Conservation (phyloP, 2,329 filamentous ascomycete species). For the Penicillium digitatum region DNA sequence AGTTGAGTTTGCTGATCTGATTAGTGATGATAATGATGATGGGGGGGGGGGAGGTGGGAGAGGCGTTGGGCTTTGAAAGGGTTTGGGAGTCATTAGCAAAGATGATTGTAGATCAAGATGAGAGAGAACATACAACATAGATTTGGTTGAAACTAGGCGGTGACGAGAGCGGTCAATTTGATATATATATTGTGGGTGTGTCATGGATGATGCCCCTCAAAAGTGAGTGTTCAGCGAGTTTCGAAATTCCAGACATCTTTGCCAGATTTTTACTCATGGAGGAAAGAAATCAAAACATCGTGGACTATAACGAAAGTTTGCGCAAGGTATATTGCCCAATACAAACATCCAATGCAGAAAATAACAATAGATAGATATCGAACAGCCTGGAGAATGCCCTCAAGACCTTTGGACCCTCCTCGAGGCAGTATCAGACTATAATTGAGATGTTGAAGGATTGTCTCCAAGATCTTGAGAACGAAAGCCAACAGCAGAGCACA, state of each 20-base stretch:
- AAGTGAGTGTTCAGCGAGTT: not conserved
- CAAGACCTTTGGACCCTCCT: constrained; percentile 38
- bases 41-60: no score
- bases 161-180: not conserved
- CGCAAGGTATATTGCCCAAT: constrained; percentile 13
- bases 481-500: constrained; percentile 1
- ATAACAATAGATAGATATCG: constrained; percentile 34
- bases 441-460: constrained; percentile 35
- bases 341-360: not conserved
- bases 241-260: not conserved
- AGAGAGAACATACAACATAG: no score
- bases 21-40: constrained; percentile 8
- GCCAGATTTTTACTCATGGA: not conserved
- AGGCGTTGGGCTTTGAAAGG: not conserved
- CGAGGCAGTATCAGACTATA: constrained; percentile 37
- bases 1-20: constrained; percentile 17
- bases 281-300: not conserved
- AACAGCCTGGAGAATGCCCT: constrained; percentile 42
- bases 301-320: constrained; percentile 19
- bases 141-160: not conserved
- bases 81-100: not conserved
- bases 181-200: not conserved
- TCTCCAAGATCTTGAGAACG: constrained; percentile 29
- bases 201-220: not conserved
- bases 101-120: no score